Conservation (phyloP, 805 yeast genomes). For the Metschnikowia cubensis region DNA sequence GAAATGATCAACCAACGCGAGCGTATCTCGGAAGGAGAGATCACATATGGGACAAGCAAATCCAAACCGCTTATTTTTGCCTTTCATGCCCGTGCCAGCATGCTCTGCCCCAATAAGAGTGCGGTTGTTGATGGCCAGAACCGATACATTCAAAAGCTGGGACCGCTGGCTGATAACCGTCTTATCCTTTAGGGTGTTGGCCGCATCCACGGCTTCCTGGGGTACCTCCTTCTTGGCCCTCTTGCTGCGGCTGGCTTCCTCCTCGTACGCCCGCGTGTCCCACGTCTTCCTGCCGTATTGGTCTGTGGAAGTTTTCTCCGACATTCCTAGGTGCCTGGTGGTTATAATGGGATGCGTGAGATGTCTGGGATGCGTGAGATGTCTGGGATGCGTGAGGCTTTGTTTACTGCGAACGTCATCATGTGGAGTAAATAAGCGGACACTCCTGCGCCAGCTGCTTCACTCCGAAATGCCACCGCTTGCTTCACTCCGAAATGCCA, state of each 20-base stretch:
- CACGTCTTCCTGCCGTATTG: slow-evolving; percentile 67
- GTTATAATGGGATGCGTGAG: background rate
- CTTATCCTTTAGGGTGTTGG: slow-evolving; percentile 5
- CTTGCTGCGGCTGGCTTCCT: slow-evolving; percentile 37
- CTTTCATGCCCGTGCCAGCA: slow-evolving; percentile 9
- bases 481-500: too few relatives aligned
- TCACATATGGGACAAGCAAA: slow-evolving; percentile 81
- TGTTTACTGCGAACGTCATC: background rate
- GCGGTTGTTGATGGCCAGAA: slow-evolving; percentile 31
- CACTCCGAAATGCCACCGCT: too few relatives aligned
- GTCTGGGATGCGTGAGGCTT: background rate
- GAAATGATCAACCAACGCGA: slow-evolving; percentile 79
- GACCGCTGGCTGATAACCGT: slow-evolving; percentile 27
- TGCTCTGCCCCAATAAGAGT: slow-evolving; percentile 28
- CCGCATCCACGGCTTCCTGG: slow-evolving; percentile 4
- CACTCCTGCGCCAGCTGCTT: background rate
- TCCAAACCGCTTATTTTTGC: slow-evolving; percentile 63
- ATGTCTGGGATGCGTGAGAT: background rate
- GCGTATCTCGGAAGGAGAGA: slow-evolving; percentile 74
- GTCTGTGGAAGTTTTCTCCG: slow-evolving; percentile 29
- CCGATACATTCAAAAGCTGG: slow-evolving; percentile 27
- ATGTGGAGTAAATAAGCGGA: background rate
- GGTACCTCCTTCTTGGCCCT: slow-evolving; percentile 1
- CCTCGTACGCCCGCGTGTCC: slow-evolving; percentile 64
- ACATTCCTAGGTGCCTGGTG: slow-evolving; percentile 6